A percentile compares a stretch with the other conserved stretches of the same genome.
Evolutionary conservation across 176 grass and related monocot genomes (phyloP).

Genomic region (Avena insularis): DNA sequence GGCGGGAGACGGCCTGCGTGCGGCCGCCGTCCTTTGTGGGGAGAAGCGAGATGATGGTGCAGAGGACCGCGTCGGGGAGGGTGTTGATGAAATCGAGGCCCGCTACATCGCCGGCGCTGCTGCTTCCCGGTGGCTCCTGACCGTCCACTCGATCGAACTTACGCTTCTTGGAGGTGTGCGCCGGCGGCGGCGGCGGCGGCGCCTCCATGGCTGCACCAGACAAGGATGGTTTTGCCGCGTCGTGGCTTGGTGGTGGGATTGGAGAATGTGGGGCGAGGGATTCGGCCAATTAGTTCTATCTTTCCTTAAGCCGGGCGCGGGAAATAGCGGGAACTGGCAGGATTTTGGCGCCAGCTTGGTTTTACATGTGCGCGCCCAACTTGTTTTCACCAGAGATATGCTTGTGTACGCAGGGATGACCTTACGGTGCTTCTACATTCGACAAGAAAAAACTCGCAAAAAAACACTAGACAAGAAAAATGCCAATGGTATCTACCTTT

Average conservation of each 20-base stretch:
- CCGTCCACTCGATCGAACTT: not conserved
- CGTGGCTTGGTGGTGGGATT: not conserved
- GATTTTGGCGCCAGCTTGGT: not conserved
- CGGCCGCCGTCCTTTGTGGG: conserved; percentile 17
- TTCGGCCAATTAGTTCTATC: not conserved
- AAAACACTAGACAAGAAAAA: too few relatives aligned
- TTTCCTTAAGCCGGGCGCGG: not conserved
- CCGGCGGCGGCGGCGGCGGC: not conserved
- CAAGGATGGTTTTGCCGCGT: not conserved
- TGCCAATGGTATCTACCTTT: too few relatives aligned
- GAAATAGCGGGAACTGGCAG: not conserved
- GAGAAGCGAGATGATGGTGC: conserved; percentile 23
- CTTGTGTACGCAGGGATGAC: too few relatives aligned
- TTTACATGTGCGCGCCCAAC: not conserved
- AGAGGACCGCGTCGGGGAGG: conserved; percentile 10
- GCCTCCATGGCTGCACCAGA: not conserved
- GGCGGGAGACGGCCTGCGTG: conserved; percentile 5
- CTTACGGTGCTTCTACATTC: too few relatives aligned
- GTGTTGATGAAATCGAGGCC: not conserved
- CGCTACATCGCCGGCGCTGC: not conserved
- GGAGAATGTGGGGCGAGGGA: not conserved
- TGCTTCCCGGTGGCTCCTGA: not conserved
- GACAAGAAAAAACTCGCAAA: too few relatives aligned
- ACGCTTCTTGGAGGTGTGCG: conserved; percentile 1
- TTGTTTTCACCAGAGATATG: too few relatives aligned